phyloP scores from a whole-genome alignment of 805 yeast genomes.

The Maudiozyma serrabonitensis region DNA sequence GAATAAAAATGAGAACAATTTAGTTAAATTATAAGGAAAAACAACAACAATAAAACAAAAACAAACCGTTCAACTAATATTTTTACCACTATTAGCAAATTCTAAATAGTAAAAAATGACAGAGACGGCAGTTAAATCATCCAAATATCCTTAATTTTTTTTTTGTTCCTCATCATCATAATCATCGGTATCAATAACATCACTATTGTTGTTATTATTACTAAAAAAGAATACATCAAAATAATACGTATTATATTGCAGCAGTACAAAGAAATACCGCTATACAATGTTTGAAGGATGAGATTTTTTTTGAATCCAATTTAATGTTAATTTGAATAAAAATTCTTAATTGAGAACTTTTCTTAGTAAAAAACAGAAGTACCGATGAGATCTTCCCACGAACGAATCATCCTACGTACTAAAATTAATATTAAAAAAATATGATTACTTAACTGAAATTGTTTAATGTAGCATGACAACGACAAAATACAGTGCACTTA shows the following conservation, averaged over 20 bases:
- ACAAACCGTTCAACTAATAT: not conserved
- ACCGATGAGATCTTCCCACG: not conserved
- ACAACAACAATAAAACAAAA: not conserved
- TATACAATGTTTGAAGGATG: no score
- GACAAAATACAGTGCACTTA: no score
- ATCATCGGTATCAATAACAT: not conserved
- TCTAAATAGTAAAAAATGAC: not conserved
- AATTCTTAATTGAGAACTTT: no score
- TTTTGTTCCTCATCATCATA: not conserved
- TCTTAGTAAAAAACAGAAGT: not conserved
- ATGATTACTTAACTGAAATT: no score
- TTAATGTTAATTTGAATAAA: no score
- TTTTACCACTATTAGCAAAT: not conserved
- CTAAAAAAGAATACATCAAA: no score
- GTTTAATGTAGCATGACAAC: not conserved
- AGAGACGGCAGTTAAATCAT: not conserved
- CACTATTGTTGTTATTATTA: not conserved
- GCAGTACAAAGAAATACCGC: no score
- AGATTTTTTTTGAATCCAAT: no score
- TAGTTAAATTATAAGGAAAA: not conserved
- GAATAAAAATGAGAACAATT: not conserved
- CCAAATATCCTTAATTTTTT: not conserved
- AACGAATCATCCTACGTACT: not conserved
- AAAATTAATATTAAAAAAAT: not conserved
- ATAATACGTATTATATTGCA: no score